Evolutionary conservation across 345 rosid species (phyloP), one percentile per base, ranked within the genome.

Genomic region (Pistacia vera): DNA sequence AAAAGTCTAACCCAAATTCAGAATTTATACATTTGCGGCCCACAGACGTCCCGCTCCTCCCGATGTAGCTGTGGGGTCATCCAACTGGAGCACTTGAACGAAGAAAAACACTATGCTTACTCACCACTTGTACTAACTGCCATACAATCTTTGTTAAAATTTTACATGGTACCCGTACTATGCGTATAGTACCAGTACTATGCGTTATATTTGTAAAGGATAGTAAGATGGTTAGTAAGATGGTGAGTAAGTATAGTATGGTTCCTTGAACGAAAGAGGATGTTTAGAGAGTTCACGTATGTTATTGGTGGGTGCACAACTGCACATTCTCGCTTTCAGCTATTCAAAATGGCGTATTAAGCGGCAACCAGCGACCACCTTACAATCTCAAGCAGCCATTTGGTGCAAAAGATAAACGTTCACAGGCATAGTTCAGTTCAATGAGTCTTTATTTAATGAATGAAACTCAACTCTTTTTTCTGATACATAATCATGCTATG

Each of bases 331-430:
- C 98, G 2, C 93, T 92, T 61, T 91, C 95, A 3, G 88, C 93
- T 54, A 92, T 94, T 76, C 91, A 92, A 85, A 91, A 92, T 82
- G 97, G 97, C 69, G 88, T 91, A 79, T 75, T 94, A 74, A 84
- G 98, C 83, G 86, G 88, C 74, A 95, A 92, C 75, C 97, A 90
- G 61, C 85, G 92, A 59, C 93, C 92, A 1, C 95, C 97, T n/a
- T 95, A 86, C 85, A 88, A 83, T 86, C 89, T 91, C 65, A 78
- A 85, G 89, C 92, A 92, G 80, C 89, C 97, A 57, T 94, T 94
- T 74, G 77, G 91, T 76, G 89, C 79, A 78, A 89, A 83, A 68
- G 97, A 94, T 73, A 90, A 84, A 80, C 92, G 92, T 54, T 79
- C 58, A n/a, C 80, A 81, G 91, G 98, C 91, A 64, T 75, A 55